Percentiles rank a stretch among this genome's conserved stretches.
Evolutionary conservation across 2,329 filamentous ascomycete genomes (phyloP).

Genomic region (Phyllachora maydis): DNA sequence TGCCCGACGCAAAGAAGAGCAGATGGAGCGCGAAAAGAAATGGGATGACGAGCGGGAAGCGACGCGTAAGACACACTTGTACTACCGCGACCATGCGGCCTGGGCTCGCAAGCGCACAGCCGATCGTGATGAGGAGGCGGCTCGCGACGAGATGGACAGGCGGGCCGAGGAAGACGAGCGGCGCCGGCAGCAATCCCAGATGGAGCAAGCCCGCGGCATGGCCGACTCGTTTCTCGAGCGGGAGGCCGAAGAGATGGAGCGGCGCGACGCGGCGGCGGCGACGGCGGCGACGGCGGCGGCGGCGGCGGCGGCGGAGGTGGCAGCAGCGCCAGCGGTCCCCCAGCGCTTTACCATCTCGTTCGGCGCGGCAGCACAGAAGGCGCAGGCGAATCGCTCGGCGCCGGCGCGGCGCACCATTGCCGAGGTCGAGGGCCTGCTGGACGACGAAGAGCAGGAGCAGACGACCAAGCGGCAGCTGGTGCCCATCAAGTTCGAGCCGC

Average conservation of each 20-base stretch:
- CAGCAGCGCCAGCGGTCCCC: too few relatives aligned
- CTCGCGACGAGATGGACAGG: conserved; percentile 67
- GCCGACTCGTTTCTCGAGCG: conserved; percentile 80
- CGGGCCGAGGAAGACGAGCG: conserved; percentile 56
- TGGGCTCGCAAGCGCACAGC: conserved; percentile 68
- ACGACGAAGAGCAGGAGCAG: conserved; percentile 75
- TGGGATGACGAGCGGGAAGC: conserved; percentile 85
- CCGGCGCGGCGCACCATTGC: conserved; percentile 60
- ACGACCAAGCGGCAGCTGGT: conserved; percentile 55
- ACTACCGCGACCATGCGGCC: conserved; percentile 68
- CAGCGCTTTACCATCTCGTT: conserved; percentile 85
- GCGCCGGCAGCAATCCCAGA: conserved; percentile 45
- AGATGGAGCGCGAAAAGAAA: conserved; percentile 40
- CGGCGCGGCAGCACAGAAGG: conserved; percentile 65
- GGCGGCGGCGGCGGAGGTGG: too few relatives aligned
- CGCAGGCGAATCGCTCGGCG: conserved; percentile 31
- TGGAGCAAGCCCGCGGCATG: conserved; percentile 63
- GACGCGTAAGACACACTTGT: conserved; percentile 49
- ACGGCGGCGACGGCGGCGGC: too few relatives aligned
- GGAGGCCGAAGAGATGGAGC: conserved; percentile 57
- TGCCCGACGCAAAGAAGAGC: conserved; percentile 46
- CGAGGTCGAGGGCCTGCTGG: conserved; percentile 82
- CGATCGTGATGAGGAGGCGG: conserved; percentile 53
- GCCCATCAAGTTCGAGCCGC: conserved; percentile 63
- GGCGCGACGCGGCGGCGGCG: conserved; percentile 21